Conservation (phyloP, 371 early-diverging fungal genomes). For the Mucor piriformis region DNA sequence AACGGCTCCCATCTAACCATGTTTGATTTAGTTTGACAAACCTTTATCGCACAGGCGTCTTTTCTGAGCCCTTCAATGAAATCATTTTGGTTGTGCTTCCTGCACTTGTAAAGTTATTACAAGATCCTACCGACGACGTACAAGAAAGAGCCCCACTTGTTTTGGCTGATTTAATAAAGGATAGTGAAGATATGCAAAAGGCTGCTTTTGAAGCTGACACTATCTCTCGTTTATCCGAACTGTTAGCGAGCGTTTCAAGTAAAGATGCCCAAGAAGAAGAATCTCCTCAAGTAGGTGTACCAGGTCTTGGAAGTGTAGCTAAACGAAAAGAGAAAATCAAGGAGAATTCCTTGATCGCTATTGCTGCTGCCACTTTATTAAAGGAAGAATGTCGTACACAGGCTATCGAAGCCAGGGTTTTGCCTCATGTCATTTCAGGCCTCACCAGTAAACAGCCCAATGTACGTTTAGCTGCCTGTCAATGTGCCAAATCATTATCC, state of each 20-base stretch:
- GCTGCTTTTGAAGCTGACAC: conserved; percentile 82
- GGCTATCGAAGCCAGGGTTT: conserved; percentile 79
- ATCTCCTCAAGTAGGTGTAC: conserved; percentile 34
- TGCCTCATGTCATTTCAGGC: conserved; percentile 75
- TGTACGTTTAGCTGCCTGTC: conserved; percentile 81
- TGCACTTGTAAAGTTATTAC: conserved; percentile 76
- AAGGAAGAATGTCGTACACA: conserved; percentile 84
- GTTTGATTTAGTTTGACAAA: conserved; percentile 67
- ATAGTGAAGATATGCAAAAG: conserved; percentile 78
- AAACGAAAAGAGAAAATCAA: conserved; percentile 66
- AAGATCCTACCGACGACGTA: conserved; percentile 54
- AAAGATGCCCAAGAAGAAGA: conserved; percentile 50
- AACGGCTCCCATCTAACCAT: conserved; percentile 44
- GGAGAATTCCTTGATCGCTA: conserved; percentile 75
- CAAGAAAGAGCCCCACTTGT: conserved; percentile 76
- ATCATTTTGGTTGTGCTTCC: conserved; percentile 68
- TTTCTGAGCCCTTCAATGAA: conserved; percentile 62
- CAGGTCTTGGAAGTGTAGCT: conserved; percentile 53
- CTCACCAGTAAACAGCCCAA: conserved; percentile 62
- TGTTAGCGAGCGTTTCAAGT: conserved; percentile 50
- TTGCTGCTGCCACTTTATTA: conserved; percentile 75
- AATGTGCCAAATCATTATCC: conserved; percentile 77
- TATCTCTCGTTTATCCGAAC: conserved; percentile 66
- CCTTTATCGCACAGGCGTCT: conserved; percentile 64
- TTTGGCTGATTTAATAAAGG: conserved; percentile 74